phyloP scores from a whole-genome alignment of 2,329 filamentous ascomycete species.

The Mariannaea sp. region DNA sequence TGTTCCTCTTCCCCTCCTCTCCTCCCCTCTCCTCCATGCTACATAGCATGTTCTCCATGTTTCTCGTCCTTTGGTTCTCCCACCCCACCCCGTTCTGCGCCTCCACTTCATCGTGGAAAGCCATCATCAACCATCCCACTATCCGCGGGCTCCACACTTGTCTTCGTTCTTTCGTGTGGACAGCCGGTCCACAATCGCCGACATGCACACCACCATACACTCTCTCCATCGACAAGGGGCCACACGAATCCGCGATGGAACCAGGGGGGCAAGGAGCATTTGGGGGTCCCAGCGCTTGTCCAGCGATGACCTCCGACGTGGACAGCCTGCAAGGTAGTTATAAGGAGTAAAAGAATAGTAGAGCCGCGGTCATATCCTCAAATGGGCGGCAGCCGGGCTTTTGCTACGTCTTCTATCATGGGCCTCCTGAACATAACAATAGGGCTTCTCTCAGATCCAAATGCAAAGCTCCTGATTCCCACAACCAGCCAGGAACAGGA shows the following conservation, averaged over 20 bases:
- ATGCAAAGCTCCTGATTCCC: slow-evolving; percentile 8
- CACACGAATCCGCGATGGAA: slow-evolving; percentile 23
- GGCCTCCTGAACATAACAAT: no score
- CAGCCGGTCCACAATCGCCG: slow-evolving; percentile 15
- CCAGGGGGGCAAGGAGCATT: slow-evolving; percentile 11
- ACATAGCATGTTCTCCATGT: slow-evolving; percentile 4
- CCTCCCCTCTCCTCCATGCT: slow-evolving; percentile 8
- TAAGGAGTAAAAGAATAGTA: background rate
- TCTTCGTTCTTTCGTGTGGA: slow-evolving; percentile 13
- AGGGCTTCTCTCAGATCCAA: background rate
- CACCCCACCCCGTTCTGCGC: slow-evolving; percentile 24
- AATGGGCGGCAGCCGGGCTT: no score
- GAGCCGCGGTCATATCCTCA: background rate
- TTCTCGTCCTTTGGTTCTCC: slow-evolving; percentile 22
- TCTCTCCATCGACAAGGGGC: slow-evolving; percentile 29
- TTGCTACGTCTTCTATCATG: no score
- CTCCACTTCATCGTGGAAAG: slow-evolving; percentile 29
- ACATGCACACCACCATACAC: slow-evolving; percentile 27
- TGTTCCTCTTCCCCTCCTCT: background rate
- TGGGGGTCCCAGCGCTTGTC: slow-evolving; percentile 14
- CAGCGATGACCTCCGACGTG: slow-evolving; percentile 12
- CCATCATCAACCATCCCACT: slow-evolving; percentile 30
- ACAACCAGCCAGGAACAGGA: slow-evolving; percentile 6
- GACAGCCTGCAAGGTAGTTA: background rate
- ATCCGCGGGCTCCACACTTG: slow-evolving; percentile 27